Evolutionary conservation across 805 yeast species (phyloP).

Genomic region (Pichia scutulata): DNA sequence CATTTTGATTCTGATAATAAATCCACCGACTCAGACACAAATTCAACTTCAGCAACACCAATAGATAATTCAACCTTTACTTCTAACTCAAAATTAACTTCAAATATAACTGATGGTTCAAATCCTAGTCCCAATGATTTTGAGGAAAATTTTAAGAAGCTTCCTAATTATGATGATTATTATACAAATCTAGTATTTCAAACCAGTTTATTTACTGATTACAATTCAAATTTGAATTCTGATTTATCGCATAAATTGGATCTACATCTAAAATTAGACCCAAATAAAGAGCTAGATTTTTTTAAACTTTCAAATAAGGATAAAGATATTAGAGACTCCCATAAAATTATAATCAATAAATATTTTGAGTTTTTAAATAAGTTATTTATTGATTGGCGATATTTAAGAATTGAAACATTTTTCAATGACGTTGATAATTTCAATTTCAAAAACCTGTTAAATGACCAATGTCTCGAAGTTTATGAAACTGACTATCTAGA

Average conservation of each 20-base stretch:
- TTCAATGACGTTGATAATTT: conserved; percentile 44
- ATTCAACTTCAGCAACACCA: not conserved
- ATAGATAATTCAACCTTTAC: not conserved
- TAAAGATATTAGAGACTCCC: not conserved
- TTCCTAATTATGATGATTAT: not conserved
- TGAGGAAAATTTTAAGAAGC: no score
- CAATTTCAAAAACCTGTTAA: conserved; percentile 31
- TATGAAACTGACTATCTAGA: not conserved
- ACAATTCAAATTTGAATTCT: not conserved
- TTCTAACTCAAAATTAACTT: not conserved
- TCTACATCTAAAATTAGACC: not conserved
- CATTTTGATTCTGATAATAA: not conserved
- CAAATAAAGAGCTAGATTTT: not conserved
- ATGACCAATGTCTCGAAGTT: conserved; percentile 28
- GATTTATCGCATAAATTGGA: not conserved
- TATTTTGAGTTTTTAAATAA: conserved; percentile 47
- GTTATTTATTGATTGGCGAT: conserved; percentile 58
- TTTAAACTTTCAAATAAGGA: not conserved
- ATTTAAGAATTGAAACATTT: conserved; percentile 56
- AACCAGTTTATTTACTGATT: not conserved
- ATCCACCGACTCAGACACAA: not conserved
- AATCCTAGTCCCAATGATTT: not conserved
- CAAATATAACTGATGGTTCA: not conserved
- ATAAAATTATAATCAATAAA: not conserved
- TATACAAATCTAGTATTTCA: not conserved